These are phyloP conservation scores for Phellopilus nigrolimitatus DNA, from an alignment of 1,284 basidiomycete species.

Conservation along the genomic window DNA sequence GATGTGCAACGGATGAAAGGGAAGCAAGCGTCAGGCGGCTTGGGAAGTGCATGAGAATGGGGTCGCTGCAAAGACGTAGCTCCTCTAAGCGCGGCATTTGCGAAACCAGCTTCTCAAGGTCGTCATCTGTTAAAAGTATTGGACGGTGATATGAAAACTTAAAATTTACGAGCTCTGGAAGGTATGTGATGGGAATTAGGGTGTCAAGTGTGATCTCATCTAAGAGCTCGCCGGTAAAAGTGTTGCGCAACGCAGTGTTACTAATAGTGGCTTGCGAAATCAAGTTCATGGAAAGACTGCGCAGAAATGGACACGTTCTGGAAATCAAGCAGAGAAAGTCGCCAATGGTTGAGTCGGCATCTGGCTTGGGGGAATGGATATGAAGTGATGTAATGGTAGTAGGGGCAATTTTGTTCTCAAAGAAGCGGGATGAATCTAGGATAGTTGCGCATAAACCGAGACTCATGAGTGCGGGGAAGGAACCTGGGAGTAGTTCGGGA, in stretches of 20 bases:
- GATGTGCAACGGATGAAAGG: slow-evolving; percentile 46
- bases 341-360: slow-evolving; percentile 37
- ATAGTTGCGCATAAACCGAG: slow-evolving; percentile 43
- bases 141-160: slow-evolving; percentile 51
- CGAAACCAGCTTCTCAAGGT: slow-evolving; percentile 46
- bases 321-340: slow-evolving; percentile 40
- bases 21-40: slow-evolving; percentile 42
- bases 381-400: slow-evolving; percentile 46
- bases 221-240: slow-evolving; percentile 23
- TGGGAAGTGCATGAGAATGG: slow-evolving; percentile 35
- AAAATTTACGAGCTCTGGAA: slow-evolving; percentile 42
- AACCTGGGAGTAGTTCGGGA: slow-evolving; percentile 40
- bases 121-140: slow-evolving; percentile 39
- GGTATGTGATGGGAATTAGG: slow-evolving; percentile 45
- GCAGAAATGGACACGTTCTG: slow-evolving; percentile 43
- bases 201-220: slow-evolving; percentile 40
- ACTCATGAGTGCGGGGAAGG: slow-evolving; percentile 52
- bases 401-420: slow-evolving; percentile 42
- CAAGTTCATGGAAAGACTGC: slow-evolving; percentile 34
- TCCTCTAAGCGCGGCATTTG: slow-evolving; percentile 46
- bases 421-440: slow-evolving; percentile 41
- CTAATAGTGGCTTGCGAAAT: slow-evolving; percentile 25
- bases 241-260: slow-evolving; percentile 12
- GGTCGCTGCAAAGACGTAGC: slow-evolving; percentile 48
- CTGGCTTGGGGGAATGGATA: slow-evolving; percentile 41